Base-by-base conservation (phyloP, 176 grass and related monocot genomes). In the Echinochloa phyllopogon region DNA sequence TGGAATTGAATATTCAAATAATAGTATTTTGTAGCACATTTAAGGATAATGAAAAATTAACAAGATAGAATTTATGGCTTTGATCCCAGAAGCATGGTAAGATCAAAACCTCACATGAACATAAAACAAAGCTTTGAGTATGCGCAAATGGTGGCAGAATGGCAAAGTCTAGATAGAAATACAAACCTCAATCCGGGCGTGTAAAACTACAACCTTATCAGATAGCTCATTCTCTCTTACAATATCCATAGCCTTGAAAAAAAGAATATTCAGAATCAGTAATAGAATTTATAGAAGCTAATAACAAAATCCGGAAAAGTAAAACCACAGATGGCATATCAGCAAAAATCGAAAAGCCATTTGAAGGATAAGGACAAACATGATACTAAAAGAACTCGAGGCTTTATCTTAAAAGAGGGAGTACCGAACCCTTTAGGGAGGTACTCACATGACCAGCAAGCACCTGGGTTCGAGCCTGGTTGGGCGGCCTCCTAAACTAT, bases 181-280 rank as follows among this genome's bases (percentile, higher is more conserved):
- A 24, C 42, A 13, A 79, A 96, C 97, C 97, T 99, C 97, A 56
- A 99, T 85, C 88, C 93, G 90, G 63, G 86, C 92, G 82, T 92
- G 94, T 48, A 99, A 87, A 92, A 99, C 97, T 62, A 94, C 89
- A 76, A 99, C 80, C 91, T 89, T 99, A 67, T 96, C 94, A 79
- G 92, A 96, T 40, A 99, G 66, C 86, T 89, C 93, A 82, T 99
- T 99, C 77, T 94, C 97, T 91, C 79, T 91, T 6, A 99, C 97
- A 91, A 99, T 91, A 65, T 96, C 94, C 77, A 81, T 83, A 91
- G 97, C 97, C 97, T 96, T 81, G 88, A 82, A 42, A 83, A 37
- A 74, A 71, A 71, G 25, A 78, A 79, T 66, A 40, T 81, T 67
- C 6, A 44, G 23, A 78, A 74, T 68, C 59, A 86, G 16, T 8